A percentile compares a stretch with the other conserved stretches of the same genome.
Evolutionary conservation across 164 flowering plant species (phyloP).

Genomic region (Vitis cinerea): DNA sequence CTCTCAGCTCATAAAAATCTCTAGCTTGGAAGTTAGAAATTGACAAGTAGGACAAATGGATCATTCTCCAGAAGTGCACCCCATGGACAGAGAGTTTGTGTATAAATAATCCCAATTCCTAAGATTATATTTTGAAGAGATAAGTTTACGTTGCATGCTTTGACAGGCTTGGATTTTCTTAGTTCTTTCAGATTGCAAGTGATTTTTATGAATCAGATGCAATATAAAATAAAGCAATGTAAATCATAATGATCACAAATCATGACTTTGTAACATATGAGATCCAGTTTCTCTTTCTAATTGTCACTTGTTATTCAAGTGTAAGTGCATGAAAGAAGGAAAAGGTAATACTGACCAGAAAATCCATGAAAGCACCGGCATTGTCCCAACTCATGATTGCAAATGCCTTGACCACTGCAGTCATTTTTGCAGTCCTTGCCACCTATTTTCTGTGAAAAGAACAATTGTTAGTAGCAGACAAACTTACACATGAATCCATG

Average conservation of each 20-base stretch:
- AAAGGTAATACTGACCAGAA: constrained; percentile 51
- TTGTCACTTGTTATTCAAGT: not conserved
- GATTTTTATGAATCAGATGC: not conserved
- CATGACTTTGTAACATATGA: not conserved
- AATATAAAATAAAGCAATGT: not conserved
- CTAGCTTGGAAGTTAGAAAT: constrained; percentile 1
- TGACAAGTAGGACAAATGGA: not conserved
- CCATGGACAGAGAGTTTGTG: not conserved
- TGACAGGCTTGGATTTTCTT: not conserved
- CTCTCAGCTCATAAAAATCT: not conserved
- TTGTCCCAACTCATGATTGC: constrained; percentile 81
- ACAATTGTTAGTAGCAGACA: not conserved
- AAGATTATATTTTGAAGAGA: not conserved
- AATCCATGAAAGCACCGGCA: constrained; percentile 97
- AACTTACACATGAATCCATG: not conserved
- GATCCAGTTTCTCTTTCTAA: too few relatives aligned
- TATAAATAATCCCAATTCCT: not conserved
- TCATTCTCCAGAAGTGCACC: not conserved
- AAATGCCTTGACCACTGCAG: constrained; percentile 90
- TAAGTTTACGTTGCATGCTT: not conserved
- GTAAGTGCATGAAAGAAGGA: not conserved
- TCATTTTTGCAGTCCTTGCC: constrained; percentile 68
- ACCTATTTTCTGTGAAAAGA: constrained; percentile 59
- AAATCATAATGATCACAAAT: not conserved
- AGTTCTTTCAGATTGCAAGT: not conserved